Percentiles rank a stretch among this genome's conserved stretches.
Conservation (phyloP, 768 basidiomycete species). For the Boletus tylopilopsis region DNA sequence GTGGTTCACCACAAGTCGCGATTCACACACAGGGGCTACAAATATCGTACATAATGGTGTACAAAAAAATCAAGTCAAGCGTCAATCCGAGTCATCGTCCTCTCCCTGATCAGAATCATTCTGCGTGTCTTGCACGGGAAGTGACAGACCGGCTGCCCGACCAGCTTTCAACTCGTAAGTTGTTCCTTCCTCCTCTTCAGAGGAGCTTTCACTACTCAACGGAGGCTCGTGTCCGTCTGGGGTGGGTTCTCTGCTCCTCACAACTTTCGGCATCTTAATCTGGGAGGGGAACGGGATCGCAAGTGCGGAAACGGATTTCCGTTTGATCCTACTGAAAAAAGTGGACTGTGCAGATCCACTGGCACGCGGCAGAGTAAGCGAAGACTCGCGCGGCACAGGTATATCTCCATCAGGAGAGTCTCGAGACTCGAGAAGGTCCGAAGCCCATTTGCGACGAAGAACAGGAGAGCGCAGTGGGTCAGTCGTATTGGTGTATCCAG, state of each 20-base stretch:
- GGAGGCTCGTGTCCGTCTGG: constrained; percentile 32
- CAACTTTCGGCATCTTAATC: constrained; percentile 19
- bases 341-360: constrained; percentile 22
- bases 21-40: constrained; percentile 21
- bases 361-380: constrained; percentile 6
- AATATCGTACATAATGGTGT: constrained; percentile 2
- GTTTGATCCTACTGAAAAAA: constrained; percentile 42
- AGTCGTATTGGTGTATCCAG: constrained; percentile 22
- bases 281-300: constrained; percentile 34
- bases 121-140: constrained; percentile 3
- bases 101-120: constrained; percentile 21
- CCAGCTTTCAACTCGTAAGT: constrained; percentile 11
- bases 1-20: background rate
- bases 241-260: constrained; percentile 24
- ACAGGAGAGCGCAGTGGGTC: constrained; percentile 40
- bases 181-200: constrained; percentile 39
- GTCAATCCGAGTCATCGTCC: constrained; percentile 22
- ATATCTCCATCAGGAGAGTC: constrained; percentile 17
- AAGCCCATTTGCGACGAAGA: constrained; percentile 48
- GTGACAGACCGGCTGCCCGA: constrained; percentile 8
- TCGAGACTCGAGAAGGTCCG: constrained; percentile 38
- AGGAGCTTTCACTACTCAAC: constrained; percentile 64
- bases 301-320: constrained; percentile 44
- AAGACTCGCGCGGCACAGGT: constrained; percentile 6
- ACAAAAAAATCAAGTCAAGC: too few relatives aligned